Base-by-base conservation (phyloP, 805 yeast genomes). In the Jamesozyma hellenica region DNA sequence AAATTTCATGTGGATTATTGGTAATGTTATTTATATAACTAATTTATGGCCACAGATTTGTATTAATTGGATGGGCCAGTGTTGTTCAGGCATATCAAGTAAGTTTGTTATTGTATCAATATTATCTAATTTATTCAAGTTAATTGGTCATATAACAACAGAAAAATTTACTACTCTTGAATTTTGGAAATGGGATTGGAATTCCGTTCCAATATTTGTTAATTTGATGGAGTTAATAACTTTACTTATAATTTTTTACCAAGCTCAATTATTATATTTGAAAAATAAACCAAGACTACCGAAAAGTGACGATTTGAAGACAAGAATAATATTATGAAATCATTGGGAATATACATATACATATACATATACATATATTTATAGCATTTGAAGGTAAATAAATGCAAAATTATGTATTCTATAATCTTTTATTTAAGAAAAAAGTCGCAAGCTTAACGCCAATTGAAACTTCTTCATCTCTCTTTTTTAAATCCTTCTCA, bases 401-500 rank as follows among this genome's bases (percentile, higher is more conserved):
- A 21, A 6, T 21, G 8, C 23, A 21, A 6, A 21, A 21, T 21
- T 21, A 10, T 28, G 30, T 17, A n/a, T n/a, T 16, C 35, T 50
- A 72, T n/a, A 81, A 56, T 57, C 73, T 72, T 7, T 73, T 76
- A 0, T 83, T 79, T 16, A 82, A 52, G 11, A 80, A 42, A 35
- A 67, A 72, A n/a, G 87, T 72, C 2, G 87, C 86, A 34, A 79
- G 48, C 41, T 72, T 75, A 14, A 83, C 87, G 14, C 80, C 77
- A 35, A 64, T 62, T 35, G 80, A 68, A 32, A 83, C 75, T 33
- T 71, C 63, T 50, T 94, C 70, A 34, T 79, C 81, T 28, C 18
- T 16, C 15, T 29, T 29, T 4, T 4, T 16, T 21, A 21, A 21
- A 21, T 21, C 23, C 8, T 18, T 31, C n/a, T 31, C 33, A 14